Evolutionary conservation across 805 yeast genomes (phyloP), one percentile per base, ranked within the genome.

Genomic region (Maudiozyma turicensis): DNA sequence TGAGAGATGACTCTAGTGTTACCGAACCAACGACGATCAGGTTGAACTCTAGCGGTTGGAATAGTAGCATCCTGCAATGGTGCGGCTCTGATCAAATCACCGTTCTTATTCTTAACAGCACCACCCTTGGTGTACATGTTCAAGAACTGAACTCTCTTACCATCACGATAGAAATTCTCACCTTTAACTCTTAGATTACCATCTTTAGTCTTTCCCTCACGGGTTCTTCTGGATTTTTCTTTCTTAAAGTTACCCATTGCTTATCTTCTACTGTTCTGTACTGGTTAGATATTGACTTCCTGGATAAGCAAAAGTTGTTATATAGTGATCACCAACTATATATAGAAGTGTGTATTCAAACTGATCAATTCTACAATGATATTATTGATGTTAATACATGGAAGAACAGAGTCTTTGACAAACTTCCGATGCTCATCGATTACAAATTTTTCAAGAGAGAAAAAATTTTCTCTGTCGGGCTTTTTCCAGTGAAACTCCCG

Each of bases 1-100:
- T 91, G 99, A 5, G 97, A 91, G 62, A 91, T 91, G 40, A 91
- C 99, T 63, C 99, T 80, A 11, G 99, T 88, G 69, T 89, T 93
- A 45, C 96, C 96, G 64, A 93, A 93, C 99, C 98, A 91, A 64
- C 95, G 80, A 67, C 96, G 80, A 67, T 91, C 91, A 6, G 99
- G 98, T 64, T 87, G 96, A 42, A 91, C 95, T 52, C 99, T 76
- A 1, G 98, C 98, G 54, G 74, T 80, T 11, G 98, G 98, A 31
- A 86, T 75, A 54, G 88, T 90, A 4, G 88, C 81, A 57, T 86
- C 82, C 66, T 91, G 99, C 50, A 91, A 76, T 31, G 80, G 82
- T 15, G 98, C 97, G 42, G 95, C 96, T 63, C 79, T 75, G 48
- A 88, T 76, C 51, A 90, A 77, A 33, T 89, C 96, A 62, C 98